These are phyloP conservation scores for Morella rubra DNA, from an alignment of 306 rosid genomes.

Conservation along the genomic window DNA sequence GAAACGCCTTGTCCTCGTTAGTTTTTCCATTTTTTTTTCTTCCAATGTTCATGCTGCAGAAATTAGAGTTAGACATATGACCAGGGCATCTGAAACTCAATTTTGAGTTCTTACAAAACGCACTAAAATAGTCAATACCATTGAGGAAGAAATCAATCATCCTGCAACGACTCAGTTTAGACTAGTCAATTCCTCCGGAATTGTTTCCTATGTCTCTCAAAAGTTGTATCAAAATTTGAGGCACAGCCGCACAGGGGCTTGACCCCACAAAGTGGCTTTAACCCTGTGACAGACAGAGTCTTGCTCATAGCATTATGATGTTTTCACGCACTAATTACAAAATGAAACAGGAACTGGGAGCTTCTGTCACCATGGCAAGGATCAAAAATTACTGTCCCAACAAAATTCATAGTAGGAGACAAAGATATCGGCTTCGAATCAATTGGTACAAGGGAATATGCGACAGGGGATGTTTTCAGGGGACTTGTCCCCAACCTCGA, in stretches of 20 bases:
- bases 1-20: neutral
- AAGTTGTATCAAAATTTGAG: neutral
- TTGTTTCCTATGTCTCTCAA: too few relatives aligned
- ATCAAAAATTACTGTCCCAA: conserved; percentile 33
- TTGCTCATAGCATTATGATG: neutral
- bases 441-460: conserved; percentile 35
- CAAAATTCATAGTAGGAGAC: conserved; percentile 40
- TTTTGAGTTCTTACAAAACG: neutral
- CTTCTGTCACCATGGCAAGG: conserved; percentile 53
- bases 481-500: conserved; percentile 44
- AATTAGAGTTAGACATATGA: neutral
- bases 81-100: neutral
- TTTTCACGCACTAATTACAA: neutral
- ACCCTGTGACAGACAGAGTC: neutral
- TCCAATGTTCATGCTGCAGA: neutral
- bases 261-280: neutral
- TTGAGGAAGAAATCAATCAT: neutral
- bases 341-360: conserved; percentile 44
- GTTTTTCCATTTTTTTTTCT: neutral
- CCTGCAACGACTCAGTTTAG: neutral
- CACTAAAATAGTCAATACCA: neutral
- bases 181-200: neutral
- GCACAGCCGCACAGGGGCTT: neutral
- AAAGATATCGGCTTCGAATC: conserved; percentile 37
- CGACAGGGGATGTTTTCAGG: conserved; percentile 40